These are phyloP conservation scores for Asclepias syriaca DNA, from an alignment of 257 asterid species.

Conservation along the genomic window DNA sequence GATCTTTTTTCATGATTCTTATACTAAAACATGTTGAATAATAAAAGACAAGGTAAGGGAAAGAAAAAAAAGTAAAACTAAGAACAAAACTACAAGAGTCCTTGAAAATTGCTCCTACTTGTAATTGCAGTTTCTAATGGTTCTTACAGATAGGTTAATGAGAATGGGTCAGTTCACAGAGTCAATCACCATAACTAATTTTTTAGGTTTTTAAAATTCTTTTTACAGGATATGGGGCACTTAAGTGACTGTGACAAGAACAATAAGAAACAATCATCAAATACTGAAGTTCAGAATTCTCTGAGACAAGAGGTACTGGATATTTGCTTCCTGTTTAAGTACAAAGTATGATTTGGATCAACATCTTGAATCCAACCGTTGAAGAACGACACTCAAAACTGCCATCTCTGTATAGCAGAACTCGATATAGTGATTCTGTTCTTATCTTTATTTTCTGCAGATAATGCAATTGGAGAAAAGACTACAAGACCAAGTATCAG, in stretches of 20 bases:
- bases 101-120: background rate
- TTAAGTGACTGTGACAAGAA: constrained; percentile 26
- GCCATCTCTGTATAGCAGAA: background rate
- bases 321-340: constrained; percentile 1
- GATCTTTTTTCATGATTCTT: constrained; percentile 15
- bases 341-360: background rate
- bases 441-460: constrained; percentile 28
- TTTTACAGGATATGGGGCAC: constrained; percentile 42
- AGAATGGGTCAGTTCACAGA: background rate
- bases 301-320: constrained; percentile 75
- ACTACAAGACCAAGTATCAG: constrained; percentile 73
- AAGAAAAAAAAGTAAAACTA: background rate
- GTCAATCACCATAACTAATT: background rate
- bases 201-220: constrained; percentile 11
- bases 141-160: background rate
- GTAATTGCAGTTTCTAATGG: background rate
- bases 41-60: background rate
- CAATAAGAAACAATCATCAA: constrained; percentile 47
- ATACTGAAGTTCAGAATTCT: constrained; percentile 53
- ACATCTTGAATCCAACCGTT: background rate
- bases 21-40: background rate
- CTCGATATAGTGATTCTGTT: background rate
- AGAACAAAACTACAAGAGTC: background rate
- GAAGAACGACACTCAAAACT: background rate
- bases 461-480: constrained; percentile 74